A percentile compares a stretch with the other conserved stretches of the same genome.
phyloP scores from a whole-genome alignment of 1,284 basidiomycete species.

The Stygiomarasmius scandens region DNA sequence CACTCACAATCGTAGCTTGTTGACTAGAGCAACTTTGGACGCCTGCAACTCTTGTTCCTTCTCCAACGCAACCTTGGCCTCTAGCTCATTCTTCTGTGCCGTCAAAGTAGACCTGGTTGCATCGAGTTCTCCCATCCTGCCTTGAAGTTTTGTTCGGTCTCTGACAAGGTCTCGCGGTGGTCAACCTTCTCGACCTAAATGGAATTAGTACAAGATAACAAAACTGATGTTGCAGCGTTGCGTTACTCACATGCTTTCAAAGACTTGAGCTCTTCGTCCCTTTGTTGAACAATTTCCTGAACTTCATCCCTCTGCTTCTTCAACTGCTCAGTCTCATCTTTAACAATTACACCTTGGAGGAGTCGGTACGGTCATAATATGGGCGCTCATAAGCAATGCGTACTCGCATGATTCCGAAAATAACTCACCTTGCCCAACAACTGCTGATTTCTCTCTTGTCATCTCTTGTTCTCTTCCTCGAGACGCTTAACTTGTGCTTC shows the following conservation, averaged over 20 bases:
- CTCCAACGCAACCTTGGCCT: slow-evolving; percentile 37
- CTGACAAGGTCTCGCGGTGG: slow-evolving; percentile 36
- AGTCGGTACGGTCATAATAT: slow-evolving; percentile 87
- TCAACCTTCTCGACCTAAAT: slow-evolving; percentile 33
- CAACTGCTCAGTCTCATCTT: slow-evolving; percentile 69
- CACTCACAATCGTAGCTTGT: slow-evolving; percentile 1
- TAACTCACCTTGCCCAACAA: slow-evolving; percentile 72
- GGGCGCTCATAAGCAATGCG: slow-evolving; percentile 7
- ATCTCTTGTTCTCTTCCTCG: slow-evolving; percentile 79
- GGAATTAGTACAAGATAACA: slow-evolving; percentile 1
- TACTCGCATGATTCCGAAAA: not conserved
- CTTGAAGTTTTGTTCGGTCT: slow-evolving; percentile 34
- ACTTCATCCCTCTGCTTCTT: slow-evolving; percentile 45
- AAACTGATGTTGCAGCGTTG: not conserved
- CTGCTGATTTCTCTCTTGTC: slow-evolving; percentile 85
- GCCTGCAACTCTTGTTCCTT: slow-evolving; percentile 34
- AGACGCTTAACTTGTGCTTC: slow-evolving; percentile 71
- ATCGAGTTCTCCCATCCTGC: slow-evolving; percentile 38
- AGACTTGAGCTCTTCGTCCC: slow-evolving; percentile 39
- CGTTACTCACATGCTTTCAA: slow-evolving; percentile 20
- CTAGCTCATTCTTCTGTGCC: slow-evolving; percentile 38
- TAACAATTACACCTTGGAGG: slow-evolving; percentile 81
- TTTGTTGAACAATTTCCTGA: slow-evolving; percentile 40
- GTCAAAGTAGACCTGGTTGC: slow-evolving; percentile 31
- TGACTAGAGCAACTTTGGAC: slow-evolving; percentile 33